Percentiles rank a stretch among this genome's conserved stretches.
Conservation (phyloP, 805 yeast species). For the Myxozyma kluyveri region DNA sequence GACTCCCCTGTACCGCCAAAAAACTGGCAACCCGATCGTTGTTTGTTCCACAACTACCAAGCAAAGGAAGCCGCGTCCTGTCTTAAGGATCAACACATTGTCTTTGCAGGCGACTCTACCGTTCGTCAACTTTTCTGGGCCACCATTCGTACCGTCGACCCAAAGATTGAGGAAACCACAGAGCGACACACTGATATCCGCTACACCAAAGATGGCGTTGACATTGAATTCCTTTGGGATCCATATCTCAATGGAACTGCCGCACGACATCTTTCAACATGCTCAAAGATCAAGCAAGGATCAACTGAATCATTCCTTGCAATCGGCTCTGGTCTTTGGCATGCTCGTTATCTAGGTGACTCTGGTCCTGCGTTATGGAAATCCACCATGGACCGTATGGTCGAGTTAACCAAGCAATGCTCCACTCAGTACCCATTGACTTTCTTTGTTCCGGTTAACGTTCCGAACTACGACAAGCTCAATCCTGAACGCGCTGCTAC, state of each 20-base stretch:
- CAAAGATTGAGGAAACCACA: conserved; percentile 23
- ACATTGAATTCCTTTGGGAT: conserved; percentile 30
- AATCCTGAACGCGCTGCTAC: conserved; percentile 24
- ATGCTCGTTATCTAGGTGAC: conserved; percentile 27
- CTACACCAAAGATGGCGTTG: conserved; percentile 19
- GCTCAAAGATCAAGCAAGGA: conserved; percentile 9
- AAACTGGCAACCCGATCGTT: conserved; percentile 33
- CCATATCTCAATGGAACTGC: conserved; percentile 28
- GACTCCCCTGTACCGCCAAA: conserved; percentile 12
- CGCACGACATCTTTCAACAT: conserved; percentile 6
- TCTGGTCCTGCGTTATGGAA: conserved; percentile 22
- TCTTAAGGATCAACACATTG: conserved; percentile 22
- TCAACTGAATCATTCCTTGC: conserved; percentile 6
- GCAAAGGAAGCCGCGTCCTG: conserved; percentile 24
- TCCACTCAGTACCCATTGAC: conserved; percentile 13
- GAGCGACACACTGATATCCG: conserved; percentile 26
- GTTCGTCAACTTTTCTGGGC: conserved; percentile 33
- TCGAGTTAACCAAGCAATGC: conserved; percentile 9
- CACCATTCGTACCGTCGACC: conserved; percentile 28
- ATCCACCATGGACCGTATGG: conserved; percentile 15
- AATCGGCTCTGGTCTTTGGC: conserved; percentile 28
- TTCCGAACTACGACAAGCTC: conserved; percentile 22
- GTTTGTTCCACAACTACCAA: conserved; percentile 28
- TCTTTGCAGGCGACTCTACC: conserved; percentile 33
- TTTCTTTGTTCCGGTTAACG: conserved; percentile 22